These are phyloP conservation scores for Phylloporus rhodoxanthus DNA, from an alignment of 768 basidiomycete genomes.

Conservation along the genomic window DNA sequence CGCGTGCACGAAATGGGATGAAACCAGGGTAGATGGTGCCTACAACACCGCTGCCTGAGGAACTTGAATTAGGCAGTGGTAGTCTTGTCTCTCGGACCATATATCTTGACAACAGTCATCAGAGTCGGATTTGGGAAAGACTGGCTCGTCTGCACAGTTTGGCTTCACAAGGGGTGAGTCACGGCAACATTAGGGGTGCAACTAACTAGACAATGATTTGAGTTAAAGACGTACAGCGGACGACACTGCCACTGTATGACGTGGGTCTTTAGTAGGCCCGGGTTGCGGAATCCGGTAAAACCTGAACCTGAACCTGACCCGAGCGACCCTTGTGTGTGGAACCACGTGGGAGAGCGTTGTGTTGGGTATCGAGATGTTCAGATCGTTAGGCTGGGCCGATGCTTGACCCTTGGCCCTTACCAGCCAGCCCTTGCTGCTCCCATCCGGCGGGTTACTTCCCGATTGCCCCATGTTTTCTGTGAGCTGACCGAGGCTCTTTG, in stretches of 20 bases:
- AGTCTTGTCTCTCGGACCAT: not conserved
- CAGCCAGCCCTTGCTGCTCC: not conserved
- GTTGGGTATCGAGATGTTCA: slow-evolving; percentile 17
- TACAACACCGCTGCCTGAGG: not conserved
- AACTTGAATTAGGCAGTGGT: not conserved
- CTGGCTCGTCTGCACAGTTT: not conserved
- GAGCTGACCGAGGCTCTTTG: slow-evolving; percentile 11
- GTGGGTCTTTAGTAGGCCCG: slow-evolving; percentile 2
- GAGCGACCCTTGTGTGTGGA: slow-evolving; percentile 13
- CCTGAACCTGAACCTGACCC: slow-evolving; percentile 11
- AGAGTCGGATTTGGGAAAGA: slow-evolving; percentile 4
- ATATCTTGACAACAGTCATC: slow-evolving; percentile 5
- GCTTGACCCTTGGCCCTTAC: slow-evolving; percentile 14
- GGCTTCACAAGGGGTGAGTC: slow-evolving; percentile 15
- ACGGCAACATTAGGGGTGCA: slow-evolving; percentile 7
- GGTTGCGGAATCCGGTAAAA: slow-evolving; percentile 15
- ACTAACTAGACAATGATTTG: not conserved
- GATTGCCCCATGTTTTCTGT: slow-evolving; percentile 12
- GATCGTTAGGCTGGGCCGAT: slow-evolving; percentile 5
- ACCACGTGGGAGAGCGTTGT: slow-evolving; percentile 22
- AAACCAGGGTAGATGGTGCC: slow-evolving; percentile 12
- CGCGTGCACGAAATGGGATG: slow-evolving; percentile 3
- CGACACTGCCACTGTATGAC: slow-evolving; percentile 10
- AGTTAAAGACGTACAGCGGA: not conserved
- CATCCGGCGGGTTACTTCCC: slow-evolving; percentile 14